Evolutionary conservation across 257 asterid species (phyloP), one percentile per base, ranked within the genome.

Genomic region (Lithospermum erythrorhizon): DNA sequence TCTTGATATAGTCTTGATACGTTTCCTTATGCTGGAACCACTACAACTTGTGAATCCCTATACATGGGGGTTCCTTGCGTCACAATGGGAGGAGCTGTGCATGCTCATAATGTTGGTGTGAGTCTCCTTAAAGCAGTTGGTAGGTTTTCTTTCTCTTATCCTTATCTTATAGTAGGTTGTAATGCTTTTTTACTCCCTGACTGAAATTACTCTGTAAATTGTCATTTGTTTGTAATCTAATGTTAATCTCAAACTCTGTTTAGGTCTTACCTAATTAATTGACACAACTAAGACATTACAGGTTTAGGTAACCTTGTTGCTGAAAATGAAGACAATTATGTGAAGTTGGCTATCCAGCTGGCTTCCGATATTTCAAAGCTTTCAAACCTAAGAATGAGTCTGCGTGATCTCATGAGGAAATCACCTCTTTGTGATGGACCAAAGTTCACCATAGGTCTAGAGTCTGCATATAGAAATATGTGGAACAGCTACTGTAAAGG

Each of bases 41-140:
- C 99, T 48, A 93, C 99, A 56, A 93, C 99, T 19, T 93, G 99
- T 51, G 99, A 93, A 80, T 93, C 99, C 29, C 78, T 93, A 5
- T 93, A 75, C 80, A 93, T 93, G 97, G 99, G 99, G 71, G 99
- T 93, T 61, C 99, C 99, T 45, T 93, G 99, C 62, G 81, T 93
- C 79, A 85, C 97, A 37, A 89, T 93, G 99, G 83, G 81, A 78
- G 99, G 99, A 71, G 72, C 76, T 19, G 94, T 93, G 8, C 99
- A 93, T 30, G 99, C 99, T 53, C 95, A 93, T 73, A 93, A 93
- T 74, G 99, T 93, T 72, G 97, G 99, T 8, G 96, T 83, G 71
- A 80, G 88, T 79, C 89, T 93, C 67, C 91, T 93, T 62, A 78
- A 73, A 29, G 78, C 96, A 55, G 94, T 93, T 58, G 97, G 99